Evolutionary conservation across 805 yeast species (phyloP).

Genomic region (Candida tallmaniae): DNA sequence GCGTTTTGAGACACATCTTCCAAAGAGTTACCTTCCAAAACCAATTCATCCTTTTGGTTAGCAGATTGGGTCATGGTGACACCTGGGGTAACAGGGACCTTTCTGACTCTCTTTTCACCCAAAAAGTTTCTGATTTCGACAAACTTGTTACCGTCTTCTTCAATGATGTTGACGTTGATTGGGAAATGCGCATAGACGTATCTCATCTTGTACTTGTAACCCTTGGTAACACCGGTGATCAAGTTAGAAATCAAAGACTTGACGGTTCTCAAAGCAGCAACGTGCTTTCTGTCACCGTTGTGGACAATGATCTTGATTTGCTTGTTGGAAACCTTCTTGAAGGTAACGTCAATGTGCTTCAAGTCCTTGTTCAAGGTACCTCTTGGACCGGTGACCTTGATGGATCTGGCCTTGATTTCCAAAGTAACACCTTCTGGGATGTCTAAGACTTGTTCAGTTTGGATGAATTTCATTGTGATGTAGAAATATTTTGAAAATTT

Average conservation of each 20-base stretch:
- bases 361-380: slow-evolving; percentile 88
- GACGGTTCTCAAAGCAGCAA: slow-evolving; percentile 98
- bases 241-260: slow-evolving; percentile 91
- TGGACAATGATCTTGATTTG: slow-evolving; percentile 87
- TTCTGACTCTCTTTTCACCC: slow-evolving; percentile 98
- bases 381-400: slow-evolving; percentile 96
- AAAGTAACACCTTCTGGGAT: slow-evolving; percentile 93
- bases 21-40: slow-evolving; percentile 90
- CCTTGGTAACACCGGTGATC: slow-evolving; percentile 98
- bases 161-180: slow-evolving; percentile 91
- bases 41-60: slow-evolving; percentile 89
- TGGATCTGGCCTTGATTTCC: slow-evolving; percentile 82
- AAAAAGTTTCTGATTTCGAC: slow-evolving; percentile 99
- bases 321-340: slow-evolving; percentile 68
- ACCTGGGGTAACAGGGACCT: slow-evolving; percentile 82
- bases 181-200: slow-evolving; percentile 99
- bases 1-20: slow-evolving; percentile 98
- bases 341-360: slow-evolving; percentile 92
- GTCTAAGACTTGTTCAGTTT: slow-evolving; percentile 77
- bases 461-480: slow-evolving; percentile 68
- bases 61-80: slow-evolving; percentile 79
- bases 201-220: slow-evolving; percentile 99
- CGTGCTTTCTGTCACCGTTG: slow-evolving; percentile 99
- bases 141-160: slow-evolving; percentile 64
- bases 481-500: background rate